These are phyloP conservation scores for Lasiodiplodia sp. DNA, from an alignment of 2,329 filamentous ascomycete genomes.

Conservation along the genomic window DNA sequence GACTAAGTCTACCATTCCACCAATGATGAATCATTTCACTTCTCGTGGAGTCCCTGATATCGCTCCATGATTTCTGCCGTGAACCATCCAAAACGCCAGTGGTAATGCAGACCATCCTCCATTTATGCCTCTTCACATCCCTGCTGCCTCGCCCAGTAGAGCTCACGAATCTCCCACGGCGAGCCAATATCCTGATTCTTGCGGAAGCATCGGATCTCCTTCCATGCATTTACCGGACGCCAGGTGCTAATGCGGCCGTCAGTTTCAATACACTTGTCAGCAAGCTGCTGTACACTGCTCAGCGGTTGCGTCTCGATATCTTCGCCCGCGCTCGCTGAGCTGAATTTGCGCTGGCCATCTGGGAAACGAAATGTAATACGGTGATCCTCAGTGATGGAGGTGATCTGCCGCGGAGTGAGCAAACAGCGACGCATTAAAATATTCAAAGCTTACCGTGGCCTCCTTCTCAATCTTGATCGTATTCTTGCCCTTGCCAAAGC, in stretches of 20 bases:
- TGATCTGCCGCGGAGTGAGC: conserved; percentile 8
- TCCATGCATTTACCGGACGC: conserved; percentile 32
- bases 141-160: conserved; percentile 26
- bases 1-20: not conserved
- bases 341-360: conserved; percentile 14
- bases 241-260: conserved; percentile 27
- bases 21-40: not conserved
- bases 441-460: conserved; percentile 3
- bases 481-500: conserved; percentile 15
- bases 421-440: not conserved
- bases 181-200: conserved; percentile 33
- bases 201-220: conserved; percentile 31
- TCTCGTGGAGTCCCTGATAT: not conserved
- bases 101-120: not conserved
- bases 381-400: conserved; percentile 23
- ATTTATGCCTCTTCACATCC: not conserved
- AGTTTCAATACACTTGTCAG: conserved; percentile 26
- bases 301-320: conserved; percentile 16
- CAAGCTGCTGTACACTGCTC: conserved; percentile 20
- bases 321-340: conserved; percentile 1
- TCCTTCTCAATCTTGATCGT: conserved; percentile 32
- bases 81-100: not conserved
- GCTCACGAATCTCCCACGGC: conserved; percentile 31
- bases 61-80: not conserved
- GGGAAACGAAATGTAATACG: conserved; percentile 16